These are phyloP conservation scores for Penicillium simplicissimum DNA, from an alignment of 495 filamentous ascomycete genomes.

Conservation along the genomic window DNA sequence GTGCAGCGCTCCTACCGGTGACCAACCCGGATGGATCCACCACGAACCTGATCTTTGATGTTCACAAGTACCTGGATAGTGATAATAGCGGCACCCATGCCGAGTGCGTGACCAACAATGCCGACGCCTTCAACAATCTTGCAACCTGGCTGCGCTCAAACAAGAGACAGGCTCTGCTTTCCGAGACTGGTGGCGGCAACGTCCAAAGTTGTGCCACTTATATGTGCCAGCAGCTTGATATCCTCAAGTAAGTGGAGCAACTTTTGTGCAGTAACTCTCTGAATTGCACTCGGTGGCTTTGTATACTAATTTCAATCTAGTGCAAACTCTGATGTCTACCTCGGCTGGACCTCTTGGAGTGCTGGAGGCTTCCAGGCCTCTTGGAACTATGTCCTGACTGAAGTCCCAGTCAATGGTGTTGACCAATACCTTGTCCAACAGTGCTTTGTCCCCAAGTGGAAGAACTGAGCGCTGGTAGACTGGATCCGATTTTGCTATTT, in stretches of 20 bases:
- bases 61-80: conserved; percentile 8
- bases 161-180: not conserved
- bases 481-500: not conserved
- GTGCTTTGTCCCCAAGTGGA: conserved; percentile 6
- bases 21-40: conserved; percentile 7
- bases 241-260: not conserved
- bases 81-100: conserved; percentile 3
- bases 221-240: conserved; percentile 1
- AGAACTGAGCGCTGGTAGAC: not conserved
- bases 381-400: not conserved
- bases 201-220: not conserved
- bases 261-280: not conserved
- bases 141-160: not conserved
- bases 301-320: not conserved
- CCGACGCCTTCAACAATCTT: not conserved
- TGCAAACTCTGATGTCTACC: not conserved
- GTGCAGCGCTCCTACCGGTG: not conserved
- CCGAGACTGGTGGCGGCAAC: not conserved
- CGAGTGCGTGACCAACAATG: conserved; percentile 3
- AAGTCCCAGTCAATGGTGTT: not conserved
- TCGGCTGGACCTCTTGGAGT: conserved; percentile 3
- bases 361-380: not conserved
- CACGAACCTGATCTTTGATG: conserved; percentile 8
- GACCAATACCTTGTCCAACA: not conserved
- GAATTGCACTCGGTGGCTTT: not conserved